Evolutionary conservation across 805 yeast genomes (phyloP), one percentile per base, ranked within the genome.

Genomic region (Nakazawaea siamensis): DNA sequence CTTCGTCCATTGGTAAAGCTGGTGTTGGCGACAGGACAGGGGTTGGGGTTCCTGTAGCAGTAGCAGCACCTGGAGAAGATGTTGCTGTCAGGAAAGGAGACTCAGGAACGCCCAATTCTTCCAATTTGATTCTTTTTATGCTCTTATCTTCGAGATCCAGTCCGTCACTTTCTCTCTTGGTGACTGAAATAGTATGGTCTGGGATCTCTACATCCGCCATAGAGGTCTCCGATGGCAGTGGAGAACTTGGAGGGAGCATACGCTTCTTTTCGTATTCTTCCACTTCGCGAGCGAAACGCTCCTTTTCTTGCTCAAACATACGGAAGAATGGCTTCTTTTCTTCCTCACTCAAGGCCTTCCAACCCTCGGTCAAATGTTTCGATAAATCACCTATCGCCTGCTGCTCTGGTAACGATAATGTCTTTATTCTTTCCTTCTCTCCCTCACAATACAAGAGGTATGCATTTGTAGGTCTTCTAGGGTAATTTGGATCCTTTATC

Each of bases 391-490:
- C 50, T 19, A 51, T 52, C 37, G 59, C 59, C 18, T 52, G 64
- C 20, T 66, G 64, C 33, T 64, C 63, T 33, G 54, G 57, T n/a
- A 57, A 56, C 41, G 73, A 81, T 34, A 76, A 63, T 33, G 69
- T 66, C 42, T 73, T 75, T 25, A 85, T 69, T 33, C 70, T 64
- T 31, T 84, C 95, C 55, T 83, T 83, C 50, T 85, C 94, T 60
- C 72, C 60, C 40, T 88, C 97, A 57, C 96, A 88, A 51, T 81
- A 87, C 25, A 85, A 71, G 42, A 85, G 64, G 50, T 87, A 88
- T 4, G 96, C 95, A 55, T 87, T 88, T 3, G 92, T 80, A 5
- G 96, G 95, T 48, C 94, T 68, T 47, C 82, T 85, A 15, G 96
- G 97, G 48, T 80, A 68, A 45, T 76, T 77, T 8, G 95, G 95